Conservation (phyloP, 73 alveolate species). For the Paramecium bursaria region DNA sequence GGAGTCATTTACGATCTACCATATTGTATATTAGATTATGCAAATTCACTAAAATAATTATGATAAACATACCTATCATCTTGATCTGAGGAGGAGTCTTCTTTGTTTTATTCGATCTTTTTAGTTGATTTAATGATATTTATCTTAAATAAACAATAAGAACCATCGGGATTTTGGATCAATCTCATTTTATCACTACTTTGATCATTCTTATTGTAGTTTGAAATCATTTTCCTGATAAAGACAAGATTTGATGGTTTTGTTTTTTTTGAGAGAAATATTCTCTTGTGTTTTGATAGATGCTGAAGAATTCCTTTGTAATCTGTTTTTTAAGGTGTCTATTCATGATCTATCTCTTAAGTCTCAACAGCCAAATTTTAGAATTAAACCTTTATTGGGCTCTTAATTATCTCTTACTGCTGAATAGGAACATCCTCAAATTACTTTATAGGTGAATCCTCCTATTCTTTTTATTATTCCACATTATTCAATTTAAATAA, state of each 20-base stretch:
- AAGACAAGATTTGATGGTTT: slow-evolving; percentile 22
- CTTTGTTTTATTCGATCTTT: background rate
- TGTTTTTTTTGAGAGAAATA: slow-evolving; percentile 29
- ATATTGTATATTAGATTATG: slow-evolving; percentile 18
- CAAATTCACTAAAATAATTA: background rate
- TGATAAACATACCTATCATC: background rate
- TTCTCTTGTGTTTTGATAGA: slow-evolving; percentile 35
- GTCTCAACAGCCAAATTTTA: slow-evolving; percentile 14
- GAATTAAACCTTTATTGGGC: slow-evolving; percentile 14
- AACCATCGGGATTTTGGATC: slow-evolving; percentile 34
- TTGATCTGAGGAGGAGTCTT: slow-evolving; percentile 1
- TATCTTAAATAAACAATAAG: slow-evolving; percentile 37
- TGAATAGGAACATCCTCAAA: background rate
- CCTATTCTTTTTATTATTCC: background rate
- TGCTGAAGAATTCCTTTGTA: slow-evolving; percentile 47
- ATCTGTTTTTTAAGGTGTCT: slow-evolving; percentile 52
- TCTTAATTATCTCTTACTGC: background rate
- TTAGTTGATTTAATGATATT: background rate
- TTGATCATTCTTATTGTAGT: slow-evolving; percentile 19
- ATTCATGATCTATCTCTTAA: slow-evolving; percentile 14
- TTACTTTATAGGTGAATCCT: background rate
- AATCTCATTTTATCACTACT: slow-evolving; percentile 47
- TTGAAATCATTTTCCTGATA: slow-evolving; percentile 24
- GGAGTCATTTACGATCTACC: slow-evolving; percentile 15
- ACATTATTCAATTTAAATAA: background rate